Evolutionary conservation across 1,139 yeast genomes (phyloP), one percentile per base, ranked within the genome.

Genomic region (Wickerhamiella infanticola): DNA sequence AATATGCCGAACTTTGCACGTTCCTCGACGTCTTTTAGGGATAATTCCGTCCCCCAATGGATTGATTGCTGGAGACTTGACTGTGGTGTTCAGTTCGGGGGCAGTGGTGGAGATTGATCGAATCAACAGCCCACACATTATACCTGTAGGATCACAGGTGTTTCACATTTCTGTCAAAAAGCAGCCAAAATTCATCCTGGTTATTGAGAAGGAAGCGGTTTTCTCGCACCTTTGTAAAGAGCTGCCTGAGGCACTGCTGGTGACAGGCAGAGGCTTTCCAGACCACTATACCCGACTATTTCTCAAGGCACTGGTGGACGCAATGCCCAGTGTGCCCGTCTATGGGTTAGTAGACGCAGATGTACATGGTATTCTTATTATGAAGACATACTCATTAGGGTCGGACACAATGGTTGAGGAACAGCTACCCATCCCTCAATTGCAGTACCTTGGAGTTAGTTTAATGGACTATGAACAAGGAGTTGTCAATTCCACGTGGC

Each of bases 31-130:
- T 55, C 55, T 62, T 51, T 55, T 80, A 24, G 69, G 71, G 35
- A 67, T 78, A 8, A 67, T 66, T 25, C 77, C 85, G 0, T 67
- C 81, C 3, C 83, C 77, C 45, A 80, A 79, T 56, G 86, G 88
- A 0, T 61, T 79, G 33, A 58, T 79, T 11, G 70, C 58, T 48
- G 79, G 78, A 1, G 56, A 66, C 46, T 43, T 64, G 24, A 51
- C 54, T 0, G 48, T 54, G 5, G 49, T 66, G 1, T 46, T 54
- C 23, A 41, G 52, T 13, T 47, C 47, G 18, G 50, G 51, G 23
- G 48, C 45, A 4, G 43, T 54, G 1, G 31, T 46, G 5, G 56
- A 53, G 36, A 42, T 56, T 1, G 37, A 33, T 7, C 43, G 51
- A 8, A 29, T 31, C 9, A 51, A 56, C 38, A 58, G 56, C n/a